Conservation (phyloP, 805 yeast species). For the Candida chauliodis region DNA sequence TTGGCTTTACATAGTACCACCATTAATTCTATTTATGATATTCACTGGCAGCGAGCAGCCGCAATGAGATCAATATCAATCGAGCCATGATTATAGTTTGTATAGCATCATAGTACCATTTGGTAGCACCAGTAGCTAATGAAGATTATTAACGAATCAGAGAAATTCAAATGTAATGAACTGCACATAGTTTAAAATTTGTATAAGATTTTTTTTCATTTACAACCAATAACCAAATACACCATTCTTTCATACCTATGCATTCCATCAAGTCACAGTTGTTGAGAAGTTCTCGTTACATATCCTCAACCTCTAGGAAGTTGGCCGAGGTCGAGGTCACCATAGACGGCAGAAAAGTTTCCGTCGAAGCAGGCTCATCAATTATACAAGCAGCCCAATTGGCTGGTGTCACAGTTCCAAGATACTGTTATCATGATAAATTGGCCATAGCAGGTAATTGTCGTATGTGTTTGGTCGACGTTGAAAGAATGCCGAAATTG, state of each 20-base stretch:
- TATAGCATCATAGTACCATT: neutral
- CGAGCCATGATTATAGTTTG: neutral
- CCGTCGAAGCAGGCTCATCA: slow-evolving; percentile 81
- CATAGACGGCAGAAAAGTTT: slow-evolving; percentile 70
- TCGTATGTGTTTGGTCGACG: slow-evolving; percentile 89
- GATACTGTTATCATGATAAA: slow-evolving; percentile 90
- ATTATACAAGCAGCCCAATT: slow-evolving; percentile 89
- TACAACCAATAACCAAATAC: neutral
- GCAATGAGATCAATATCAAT: neutral
- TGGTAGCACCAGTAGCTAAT: neutral
- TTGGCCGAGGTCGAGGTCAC: slow-evolving; percentile 55
- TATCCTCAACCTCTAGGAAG: slow-evolving; percentile 17
- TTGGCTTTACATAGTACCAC: slow-evolving; percentile 61
- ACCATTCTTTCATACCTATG: slow-evolving; percentile 6
- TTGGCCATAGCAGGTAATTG: slow-evolving; percentile 90
- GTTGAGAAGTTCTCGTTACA: slow-evolving; percentile 20
- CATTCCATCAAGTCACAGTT: slow-evolving; percentile 16
- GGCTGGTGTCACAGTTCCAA: slow-evolving; percentile 84
- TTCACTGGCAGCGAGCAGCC: slow-evolving; percentile 8
- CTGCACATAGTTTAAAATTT: slow-evolving; percentile 9
- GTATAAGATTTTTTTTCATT: neutral
- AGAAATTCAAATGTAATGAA: slow-evolving; percentile 12
- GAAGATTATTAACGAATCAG: slow-evolving; percentile 11
- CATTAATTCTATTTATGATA: slow-evolving; percentile 31
- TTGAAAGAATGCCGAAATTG: slow-evolving; percentile 84